Evolutionary conservation across 148 eudicot genomes (phyloP).

Genomic region (Fagopyrum tataricum): DNA sequence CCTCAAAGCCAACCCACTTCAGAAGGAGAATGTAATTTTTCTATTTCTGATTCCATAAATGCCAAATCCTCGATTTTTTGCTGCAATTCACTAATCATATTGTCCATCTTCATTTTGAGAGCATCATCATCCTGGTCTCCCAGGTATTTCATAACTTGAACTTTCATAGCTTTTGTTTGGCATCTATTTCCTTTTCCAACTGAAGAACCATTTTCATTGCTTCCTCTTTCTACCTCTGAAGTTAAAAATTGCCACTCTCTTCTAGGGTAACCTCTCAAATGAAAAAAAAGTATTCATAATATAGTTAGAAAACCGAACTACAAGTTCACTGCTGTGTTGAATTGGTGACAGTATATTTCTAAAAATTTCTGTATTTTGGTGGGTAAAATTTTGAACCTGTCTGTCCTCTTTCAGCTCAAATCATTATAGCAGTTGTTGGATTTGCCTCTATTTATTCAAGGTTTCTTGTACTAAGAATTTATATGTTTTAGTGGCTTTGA

Average conservation of each 20-base stretch:
- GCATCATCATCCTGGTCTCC: slow-evolving; percentile 74
- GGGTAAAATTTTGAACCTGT: background rate
- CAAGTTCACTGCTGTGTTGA: background rate
- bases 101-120: no score
- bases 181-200: slow-evolving; percentile 67
- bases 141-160: slow-evolving; percentile 73
- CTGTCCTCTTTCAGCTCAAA: background rate
- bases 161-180: slow-evolving; percentile 61
- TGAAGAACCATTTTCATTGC: slow-evolving; percentile 55
- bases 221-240: slow-evolving; percentile 83
- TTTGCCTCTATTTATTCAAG: background rate
- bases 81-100: slow-evolving; percentile 55
- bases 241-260: background rate
- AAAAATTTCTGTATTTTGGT: background rate
- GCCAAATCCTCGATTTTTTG: slow-evolving; percentile 46
- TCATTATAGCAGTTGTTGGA: background rate
- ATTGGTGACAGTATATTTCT: background rate
- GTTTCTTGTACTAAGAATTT: no score
- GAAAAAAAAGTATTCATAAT: background rate
- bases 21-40: no score
- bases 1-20: no score
- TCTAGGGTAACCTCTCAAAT: background rate
- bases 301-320: background rate
- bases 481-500: no score
- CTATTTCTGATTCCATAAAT: slow-evolving; percentile 35